Conservation (phyloP, 257 asterid genomes). For the Solanum lignicaule region DNA sequence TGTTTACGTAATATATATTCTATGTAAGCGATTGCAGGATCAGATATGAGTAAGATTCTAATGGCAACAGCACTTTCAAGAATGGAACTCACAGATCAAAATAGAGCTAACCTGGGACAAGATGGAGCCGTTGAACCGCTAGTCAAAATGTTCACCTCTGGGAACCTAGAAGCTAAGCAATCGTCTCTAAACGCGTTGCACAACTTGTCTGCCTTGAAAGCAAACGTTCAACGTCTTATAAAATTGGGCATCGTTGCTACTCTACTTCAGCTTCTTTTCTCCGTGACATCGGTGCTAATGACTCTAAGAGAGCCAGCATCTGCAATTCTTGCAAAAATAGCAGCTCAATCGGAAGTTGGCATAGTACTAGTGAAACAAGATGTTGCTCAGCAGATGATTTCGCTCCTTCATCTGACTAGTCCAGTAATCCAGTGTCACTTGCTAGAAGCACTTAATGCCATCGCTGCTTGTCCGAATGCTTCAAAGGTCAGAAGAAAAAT, state of each 20-base stretch:
- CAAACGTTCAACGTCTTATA: slow-evolving; percentile 46
- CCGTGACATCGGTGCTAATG: slow-evolving; percentile 83
- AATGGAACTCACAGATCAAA: slow-evolving; percentile 62
- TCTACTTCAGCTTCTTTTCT: slow-evolving; percentile 83
- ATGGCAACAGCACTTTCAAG: slow-evolving; percentile 87
- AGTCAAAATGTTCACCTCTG: slow-evolving; percentile 59
- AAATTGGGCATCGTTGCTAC: slow-evolving; percentile 40
- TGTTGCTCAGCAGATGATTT: slow-evolving; percentile 81
- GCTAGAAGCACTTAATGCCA: slow-evolving; percentile 58
- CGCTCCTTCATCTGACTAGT: slow-evolving; percentile 63
- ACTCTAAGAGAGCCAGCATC: slow-evolving; percentile 86
- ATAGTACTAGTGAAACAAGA: slow-evolving; percentile 46
- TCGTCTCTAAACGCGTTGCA: slow-evolving; percentile 61
- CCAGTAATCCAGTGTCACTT: slow-evolving; percentile 67
- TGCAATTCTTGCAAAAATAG: slow-evolving; percentile 76
- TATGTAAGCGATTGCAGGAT: slow-evolving; percentile 35
- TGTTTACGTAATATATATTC: not conserved
- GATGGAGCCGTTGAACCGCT: slow-evolving; percentile 62
- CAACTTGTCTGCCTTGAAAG: slow-evolving; percentile 38
- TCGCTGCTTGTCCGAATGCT: slow-evolving; percentile 44
- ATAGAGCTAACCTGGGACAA: slow-evolving; percentile 54
- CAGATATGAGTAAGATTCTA: slow-evolving; percentile 77
- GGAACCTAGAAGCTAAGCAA: slow-evolving; percentile 73
- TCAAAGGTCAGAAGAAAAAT: slow-evolving; percentile 45
- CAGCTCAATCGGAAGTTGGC: slow-evolving; percentile 42